Evolutionary conservation across 441 rosid genomes (phyloP).

Genomic region (Adansonia gregorii): DNA sequence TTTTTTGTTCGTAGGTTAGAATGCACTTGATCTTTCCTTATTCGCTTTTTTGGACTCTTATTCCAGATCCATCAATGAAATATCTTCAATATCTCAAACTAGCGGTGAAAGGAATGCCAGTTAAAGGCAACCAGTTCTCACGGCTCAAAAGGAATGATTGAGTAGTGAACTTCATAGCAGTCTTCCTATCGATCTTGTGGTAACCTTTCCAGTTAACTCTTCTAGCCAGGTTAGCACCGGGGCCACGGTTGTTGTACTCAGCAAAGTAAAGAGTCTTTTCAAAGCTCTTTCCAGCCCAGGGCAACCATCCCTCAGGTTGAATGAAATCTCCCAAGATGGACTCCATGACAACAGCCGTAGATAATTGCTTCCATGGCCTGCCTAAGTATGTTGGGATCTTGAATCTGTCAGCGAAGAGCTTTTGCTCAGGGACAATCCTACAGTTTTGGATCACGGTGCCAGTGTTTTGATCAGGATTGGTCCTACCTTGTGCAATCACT

Average conservation of each 20-base stretch:
- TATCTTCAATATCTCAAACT: slow-evolving; percentile 11
- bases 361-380: slow-evolving; percentile 49
- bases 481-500: slow-evolving; percentile 38
- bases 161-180: background rate
- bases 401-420: slow-evolving; percentile 21
- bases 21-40: no score
- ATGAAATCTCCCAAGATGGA: slow-evolving; percentile 39
- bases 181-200: background rate
- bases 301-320: slow-evolving; percentile 42
- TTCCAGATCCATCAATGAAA: background rate
- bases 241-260: slow-evolving; percentile 41
- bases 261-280: slow-evolving; percentile 28
- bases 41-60: background rate
- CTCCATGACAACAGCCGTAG: slow-evolving; percentile 45
- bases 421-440: background rate
- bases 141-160: background rate
- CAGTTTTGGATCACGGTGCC: slow-evolving; percentile 47
- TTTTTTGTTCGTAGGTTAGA: no score
- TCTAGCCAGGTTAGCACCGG: slow-evolving; percentile 16
- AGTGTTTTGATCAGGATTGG: slow-evolving; percentile 30
- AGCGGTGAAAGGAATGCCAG: background rate
- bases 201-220: slow-evolving; percentile 25
- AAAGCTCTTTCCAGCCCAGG: slow-evolving; percentile 23
- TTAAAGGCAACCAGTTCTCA: slow-evolving; percentile 6
- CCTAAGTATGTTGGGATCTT: slow-evolving; percentile 38